Conservation (phyloP, 371 early-diverging fungal species). For the Mortierella sp. region DNA sequence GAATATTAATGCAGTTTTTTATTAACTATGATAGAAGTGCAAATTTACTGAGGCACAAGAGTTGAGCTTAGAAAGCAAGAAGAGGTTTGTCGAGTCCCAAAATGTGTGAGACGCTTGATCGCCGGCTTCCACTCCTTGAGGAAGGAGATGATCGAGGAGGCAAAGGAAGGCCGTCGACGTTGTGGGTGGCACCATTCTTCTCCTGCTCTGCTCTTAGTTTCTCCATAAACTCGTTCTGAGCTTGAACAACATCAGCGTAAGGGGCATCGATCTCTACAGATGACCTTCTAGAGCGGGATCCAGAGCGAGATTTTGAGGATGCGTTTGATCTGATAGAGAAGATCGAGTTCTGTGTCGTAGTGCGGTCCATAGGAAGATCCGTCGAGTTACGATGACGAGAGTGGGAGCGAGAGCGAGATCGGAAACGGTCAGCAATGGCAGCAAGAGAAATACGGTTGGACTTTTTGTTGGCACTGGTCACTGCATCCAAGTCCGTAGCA, state of each 20-base stretch:
- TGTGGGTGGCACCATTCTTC: slow-evolving; percentile 26
- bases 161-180: slow-evolving; percentile 41
- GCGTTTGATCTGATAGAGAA: slow-evolving; percentile 14
- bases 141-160: slow-evolving; percentile 8
- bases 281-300: slow-evolving; percentile 12
- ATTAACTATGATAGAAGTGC: not conserved
- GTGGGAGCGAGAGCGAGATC: slow-evolving; percentile 38
- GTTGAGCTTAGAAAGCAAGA: slow-evolving; percentile 19
- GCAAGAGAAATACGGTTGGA: slow-evolving; percentile 21
- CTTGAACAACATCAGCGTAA: slow-evolving; percentile 36
- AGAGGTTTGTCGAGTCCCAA: slow-evolving; percentile 45
- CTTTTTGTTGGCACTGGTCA: not conserved
- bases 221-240: slow-evolving; percentile 42
- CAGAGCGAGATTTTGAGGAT: slow-evolving; percentile 22
- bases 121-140: slow-evolving; percentile 21
- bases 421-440: slow-evolving; percentile 39
- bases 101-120: slow-evolving; percentile 26
- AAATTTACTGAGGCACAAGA: not conserved
- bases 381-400: slow-evolving; percentile 11
- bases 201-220: slow-evolving; percentile 41
- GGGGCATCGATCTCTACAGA: slow-evolving; percentile 18
- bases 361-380: slow-evolving; percentile 18
- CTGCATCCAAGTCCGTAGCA: slow-evolving; percentile 1
- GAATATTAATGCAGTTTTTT: not conserved
- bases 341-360: slow-evolving; percentile 15